Base-by-base conservation (phyloP, 2,329 filamentous ascomycete species). In the Exophiala sp. region DNA sequence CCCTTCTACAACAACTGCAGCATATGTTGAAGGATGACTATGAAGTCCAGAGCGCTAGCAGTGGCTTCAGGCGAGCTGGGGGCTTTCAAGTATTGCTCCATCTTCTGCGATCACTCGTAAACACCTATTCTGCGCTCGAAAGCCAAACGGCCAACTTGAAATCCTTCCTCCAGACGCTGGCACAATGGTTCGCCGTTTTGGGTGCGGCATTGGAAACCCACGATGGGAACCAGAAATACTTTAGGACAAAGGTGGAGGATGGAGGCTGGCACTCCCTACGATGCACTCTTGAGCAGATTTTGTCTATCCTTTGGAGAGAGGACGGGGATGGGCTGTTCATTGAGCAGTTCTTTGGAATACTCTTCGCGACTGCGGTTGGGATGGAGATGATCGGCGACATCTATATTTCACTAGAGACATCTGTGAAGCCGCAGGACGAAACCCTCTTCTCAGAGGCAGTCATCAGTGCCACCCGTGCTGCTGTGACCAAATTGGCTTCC, bases 171-270 rank as follows among this genome's bases (percentile, higher is more conserved):
- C 80, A 88, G 62, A 77, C 77, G 7, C 77, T 85, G n/a, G 81
- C 69, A 54, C 70, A 73, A 56, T 59, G 64, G 16, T 55, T 73
- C 50, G 66, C 81, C 24, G 80, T 93, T 11, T 70, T 97, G 22
- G 83, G 86, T 1, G 83, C 85, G 41, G 82, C 82, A 11, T 77
- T 98, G 58, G 79, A 81, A 46, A 81, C 82, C 39, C 89, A 97
- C 66, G 77, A 84, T 40, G 91, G 90, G 16, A 98, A 97, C 68
- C 80, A 84, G 62, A 81, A 86, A 60, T 96, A 91, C 71, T 97
- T 97, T 65, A 79, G 81, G 51, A 83, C 82, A 58, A 77, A 81
- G 58, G 81, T 94, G 23, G 79, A 86, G 51, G 82, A 80, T 18
- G 86, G 83, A 49, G 89, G 91, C 2, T 95, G 88, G 83, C 76